A percentile compares a stretch with the other conserved stretches of the same genome.
phyloP scores from a whole-genome alignment of 805 yeast species.

The Naumovozyma castellii region DNA sequence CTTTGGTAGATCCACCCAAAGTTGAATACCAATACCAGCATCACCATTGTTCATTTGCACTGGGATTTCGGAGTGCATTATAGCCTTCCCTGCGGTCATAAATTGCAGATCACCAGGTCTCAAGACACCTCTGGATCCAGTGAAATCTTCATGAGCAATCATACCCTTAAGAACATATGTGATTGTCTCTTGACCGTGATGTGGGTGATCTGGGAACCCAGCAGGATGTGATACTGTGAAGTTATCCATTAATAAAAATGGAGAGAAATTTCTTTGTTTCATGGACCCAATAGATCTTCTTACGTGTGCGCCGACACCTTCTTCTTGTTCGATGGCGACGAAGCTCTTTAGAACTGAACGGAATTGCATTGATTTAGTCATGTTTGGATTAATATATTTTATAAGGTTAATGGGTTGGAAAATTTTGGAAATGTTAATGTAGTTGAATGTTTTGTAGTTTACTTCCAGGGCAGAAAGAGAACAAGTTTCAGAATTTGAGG shows the following conservation, averaged over 20 bases:
- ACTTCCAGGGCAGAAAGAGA: no score
- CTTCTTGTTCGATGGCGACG: slow-evolving; percentile 60
- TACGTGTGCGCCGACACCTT: slow-evolving; percentile 84
- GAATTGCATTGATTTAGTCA: slow-evolving; percentile 7
- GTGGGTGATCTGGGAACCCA: slow-evolving; percentile 82
- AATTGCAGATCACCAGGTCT: slow-evolving; percentile 81
- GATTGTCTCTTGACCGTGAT: slow-evolving; percentile 75
- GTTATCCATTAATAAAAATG: slow-evolving; percentile 76
- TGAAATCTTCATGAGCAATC: slow-evolving; percentile 77
- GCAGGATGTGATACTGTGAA: slow-evolving; percentile 53
- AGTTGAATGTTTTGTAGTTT: no score
- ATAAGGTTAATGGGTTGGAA: neutral
- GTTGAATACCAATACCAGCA: slow-evolving; percentile 61
- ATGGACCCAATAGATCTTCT: slow-evolving; percentile 70
- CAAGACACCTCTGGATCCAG: slow-evolving; percentile 71
- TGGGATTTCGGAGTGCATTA: slow-evolving; percentile 84
- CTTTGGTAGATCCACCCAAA: slow-evolving; percentile 80
- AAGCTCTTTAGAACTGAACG: slow-evolving; percentile 45
- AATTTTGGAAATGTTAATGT: neutral
- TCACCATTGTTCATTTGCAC: slow-evolving; percentile 40
- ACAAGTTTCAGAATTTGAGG: no score
- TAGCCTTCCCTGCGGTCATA: slow-evolving; percentile 89
- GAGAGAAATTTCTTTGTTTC: slow-evolving; percentile 64
- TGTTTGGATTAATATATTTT: neutral
- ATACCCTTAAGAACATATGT: slow-evolving; percentile 57